Conservation (phyloP, 2,329 filamentous ascomycete genomes). For the Cercospora zeae-maydis region DNA sequence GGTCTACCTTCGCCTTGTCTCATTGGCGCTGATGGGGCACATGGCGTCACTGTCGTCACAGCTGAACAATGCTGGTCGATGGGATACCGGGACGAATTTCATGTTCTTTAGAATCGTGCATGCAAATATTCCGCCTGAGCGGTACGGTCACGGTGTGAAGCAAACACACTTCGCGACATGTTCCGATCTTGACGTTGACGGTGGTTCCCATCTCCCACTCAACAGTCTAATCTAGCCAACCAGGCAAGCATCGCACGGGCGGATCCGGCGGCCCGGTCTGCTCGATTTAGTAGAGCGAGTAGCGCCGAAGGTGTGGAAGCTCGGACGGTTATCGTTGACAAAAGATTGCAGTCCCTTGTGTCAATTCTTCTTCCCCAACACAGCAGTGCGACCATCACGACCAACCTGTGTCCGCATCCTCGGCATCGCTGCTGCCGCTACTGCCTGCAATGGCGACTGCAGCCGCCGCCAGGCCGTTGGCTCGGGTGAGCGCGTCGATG, state of each 20-base stretch:
- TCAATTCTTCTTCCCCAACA: background rate
- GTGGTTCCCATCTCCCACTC: background rate
- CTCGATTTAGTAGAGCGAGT: slow-evolving; percentile 1
- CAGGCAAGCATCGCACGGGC: background rate
- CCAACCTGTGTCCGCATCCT: background rate
- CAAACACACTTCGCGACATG: background rate
- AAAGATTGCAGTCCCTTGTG: slow-evolving; percentile 3
- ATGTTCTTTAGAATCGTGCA: background rate
- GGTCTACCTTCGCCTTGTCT: background rate
- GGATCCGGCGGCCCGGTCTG: slow-evolving; percentile 3
- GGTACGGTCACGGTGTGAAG: background rate
- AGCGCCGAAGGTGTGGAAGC: slow-evolving; percentile 7
- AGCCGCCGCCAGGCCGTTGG: slow-evolving; percentile 28
- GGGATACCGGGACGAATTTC: background rate
- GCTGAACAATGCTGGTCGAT: background rate
- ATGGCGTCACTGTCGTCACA: background rate
- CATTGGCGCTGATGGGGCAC: background rate
- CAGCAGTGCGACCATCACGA: background rate
- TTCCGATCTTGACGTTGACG: background rate
- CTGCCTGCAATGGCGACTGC: slow-evolving; percentile 27
- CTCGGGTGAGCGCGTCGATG: slow-evolving; percentile 26
- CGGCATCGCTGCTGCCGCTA: slow-evolving; percentile 6
- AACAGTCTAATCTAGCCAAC: background rate
- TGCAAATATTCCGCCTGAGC: background rate
- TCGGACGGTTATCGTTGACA: background rate